Evolutionary conservation across 2,329 filamentous ascomycete species (phyloP).

Genomic region (Drechslera avenae): DNA sequence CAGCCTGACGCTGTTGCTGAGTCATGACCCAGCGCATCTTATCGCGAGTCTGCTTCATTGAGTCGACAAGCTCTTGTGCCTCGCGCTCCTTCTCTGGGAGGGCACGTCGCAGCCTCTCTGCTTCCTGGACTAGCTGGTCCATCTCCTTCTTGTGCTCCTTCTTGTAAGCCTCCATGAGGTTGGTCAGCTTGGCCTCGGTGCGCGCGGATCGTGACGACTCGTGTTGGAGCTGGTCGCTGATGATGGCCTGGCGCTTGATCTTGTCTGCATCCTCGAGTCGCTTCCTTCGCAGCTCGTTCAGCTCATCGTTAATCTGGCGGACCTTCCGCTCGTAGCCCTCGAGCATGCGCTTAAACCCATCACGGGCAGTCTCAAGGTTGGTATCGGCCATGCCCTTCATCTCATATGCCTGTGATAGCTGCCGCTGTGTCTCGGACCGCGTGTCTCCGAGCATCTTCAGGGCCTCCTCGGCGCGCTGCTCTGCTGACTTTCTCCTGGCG

Average conservation of each 20-base stretch:
- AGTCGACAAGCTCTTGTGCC: conserved; percentile 63
- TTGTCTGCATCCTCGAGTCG: conserved; percentile 41
- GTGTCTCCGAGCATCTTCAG: conserved; percentile 68
- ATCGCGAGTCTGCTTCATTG: conserved; percentile 65
- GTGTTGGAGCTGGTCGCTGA: conserved; percentile 74
- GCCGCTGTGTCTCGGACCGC: conserved; percentile 62
- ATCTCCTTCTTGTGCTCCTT: conserved; percentile 66
- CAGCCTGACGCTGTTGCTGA: conserved; percentile 33
- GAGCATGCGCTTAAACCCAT: conserved; percentile 72
- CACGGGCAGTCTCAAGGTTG: conserved; percentile 70
- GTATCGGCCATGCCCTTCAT: conserved; percentile 59
- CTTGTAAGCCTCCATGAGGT: conserved; percentile 69
- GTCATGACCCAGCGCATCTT: conserved; percentile 74
- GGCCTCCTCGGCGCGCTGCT: conserved; percentile 64
- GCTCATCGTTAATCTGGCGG: conserved; percentile 60
- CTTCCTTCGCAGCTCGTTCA: conserved; percentile 39
- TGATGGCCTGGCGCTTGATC: conserved; percentile 63
- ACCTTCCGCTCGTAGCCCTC: conserved; percentile 49
- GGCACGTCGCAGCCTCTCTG: conserved; percentile 60
- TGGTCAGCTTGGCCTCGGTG: conserved; percentile 66
- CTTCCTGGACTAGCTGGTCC: conserved; percentile 63
- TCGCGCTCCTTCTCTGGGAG: conserved; percentile 64
- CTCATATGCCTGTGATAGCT: conserved; percentile 64
- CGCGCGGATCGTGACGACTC: conserved; percentile 66
- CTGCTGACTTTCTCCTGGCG: conserved; percentile 64